Evolutionary conservation across 129 eudicot genomes (phyloP), one percentile per base, ranked within the genome.

Genomic region (Heracleum sosnowskyi): DNA sequence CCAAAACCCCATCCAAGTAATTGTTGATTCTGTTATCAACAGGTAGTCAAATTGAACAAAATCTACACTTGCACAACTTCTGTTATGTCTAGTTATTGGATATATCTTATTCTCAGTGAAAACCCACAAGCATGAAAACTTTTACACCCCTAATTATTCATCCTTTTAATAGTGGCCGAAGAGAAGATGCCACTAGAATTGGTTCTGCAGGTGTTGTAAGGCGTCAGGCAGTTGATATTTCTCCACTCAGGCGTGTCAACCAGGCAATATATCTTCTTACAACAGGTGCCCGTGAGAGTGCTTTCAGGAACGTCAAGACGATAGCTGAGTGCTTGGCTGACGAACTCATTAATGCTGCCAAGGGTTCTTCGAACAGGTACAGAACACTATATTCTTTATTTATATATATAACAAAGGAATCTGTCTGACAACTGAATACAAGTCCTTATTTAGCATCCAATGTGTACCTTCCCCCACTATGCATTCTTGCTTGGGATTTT

Each of bases 281-380:
- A 26, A 85, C 83, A 16, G 88, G 84, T 79, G 85, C 83, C 24
- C 84, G 84, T 62, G 96, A 91, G 51, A 88, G 93, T 83, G 91
- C 96, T 0, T 91, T 91, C 76, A 85, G 91, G 82, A 91, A 91
- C 62, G 83, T 91, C 39, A 91, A 88, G 85, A 86, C 93, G 40
- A 91, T 91, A 39, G 96, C 93, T n/a, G 92, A 90, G 37, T 90
- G 96, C 42, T 92, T 90, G 79, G 96, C 93, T 57, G 96, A 91
- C 75, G 96, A 91, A 47, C 96, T 91, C 74, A 91, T 91, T 41
- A 91, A 91, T 83, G 96, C 96, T 72, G 96, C 96, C 77, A 91
- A 91, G 80, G 96, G 93, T 35, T 91, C 96, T 55, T 91, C 91
- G 1, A 91, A 91, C 90, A 91, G 90, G 96, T 91, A 83, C 37